These are phyloP conservation scores for Bacterosira constricta DNA, from an alignment of 108 stramenopile genomes.

Conservation along the genomic window DNA sequence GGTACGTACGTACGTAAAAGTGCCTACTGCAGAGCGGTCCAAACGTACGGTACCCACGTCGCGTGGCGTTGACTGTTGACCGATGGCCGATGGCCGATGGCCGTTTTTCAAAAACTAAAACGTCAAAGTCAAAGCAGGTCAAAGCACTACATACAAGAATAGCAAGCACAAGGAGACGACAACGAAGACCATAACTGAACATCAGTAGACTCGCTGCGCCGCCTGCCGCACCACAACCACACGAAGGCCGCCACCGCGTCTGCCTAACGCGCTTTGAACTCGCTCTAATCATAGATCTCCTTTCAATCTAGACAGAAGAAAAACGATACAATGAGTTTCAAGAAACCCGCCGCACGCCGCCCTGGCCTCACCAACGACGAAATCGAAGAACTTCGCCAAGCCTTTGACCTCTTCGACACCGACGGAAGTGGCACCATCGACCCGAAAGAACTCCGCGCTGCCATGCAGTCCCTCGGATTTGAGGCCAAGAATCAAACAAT, in stretches of 20 bases:
- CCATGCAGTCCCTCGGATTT: slow-evolving; percentile 93
- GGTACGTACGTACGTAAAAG: no score
- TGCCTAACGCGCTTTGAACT: no score
- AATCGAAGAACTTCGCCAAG: slow-evolving; percentile 48
- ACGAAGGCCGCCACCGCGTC: no score
- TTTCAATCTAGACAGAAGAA: not conserved
- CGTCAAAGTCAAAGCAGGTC: no score
- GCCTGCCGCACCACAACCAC: no score
- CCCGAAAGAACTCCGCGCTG: slow-evolving; percentile 91
- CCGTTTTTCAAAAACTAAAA: no score
- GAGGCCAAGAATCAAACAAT: slow-evolving; percentile 93
- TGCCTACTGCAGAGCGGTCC: no score
- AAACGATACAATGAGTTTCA: slow-evolving; percentile 12
- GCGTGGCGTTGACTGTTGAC: not conserved
- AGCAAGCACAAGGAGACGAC: not conserved
- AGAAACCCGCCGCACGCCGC: slow-evolving; percentile 18
- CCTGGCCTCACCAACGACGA: slow-evolving; percentile 51
- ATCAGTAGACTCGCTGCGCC: no score
- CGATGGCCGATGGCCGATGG: no score
- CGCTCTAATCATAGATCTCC: not conserved
- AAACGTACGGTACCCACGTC: no score
- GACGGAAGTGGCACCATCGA: slow-evolving; percentile 83
- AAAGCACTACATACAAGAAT: not conserved
- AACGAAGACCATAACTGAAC: not conserved
- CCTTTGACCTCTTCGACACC: slow-evolving; percentile 56